Evolutionary conservation across 139 green algal genomes (phyloP), one percentile per base, ranked within the genome.

Genomic region (Bryopsis sp.): DNA sequence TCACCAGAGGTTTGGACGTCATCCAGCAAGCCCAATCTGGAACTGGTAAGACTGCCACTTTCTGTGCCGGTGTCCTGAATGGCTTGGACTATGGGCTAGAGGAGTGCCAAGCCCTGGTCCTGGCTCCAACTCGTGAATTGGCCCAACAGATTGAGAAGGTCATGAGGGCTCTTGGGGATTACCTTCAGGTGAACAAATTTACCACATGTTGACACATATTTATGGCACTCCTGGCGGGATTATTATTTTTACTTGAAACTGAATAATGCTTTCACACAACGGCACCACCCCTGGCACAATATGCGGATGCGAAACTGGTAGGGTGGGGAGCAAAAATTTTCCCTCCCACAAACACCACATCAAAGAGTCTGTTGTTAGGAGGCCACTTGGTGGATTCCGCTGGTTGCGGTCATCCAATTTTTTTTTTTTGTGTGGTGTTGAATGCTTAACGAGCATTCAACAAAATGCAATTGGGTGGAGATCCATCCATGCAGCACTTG

Each of bases 61-160:
- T 99, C 88, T 99, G 95, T 77, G 90, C 93, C 24, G 81, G 94
- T 71, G 94, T 98, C 72, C 81, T 98, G 73, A 92, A 99, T 82
- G 94, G 96, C 82, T 81, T 99, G 68, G 92, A 99, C 85, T 97
- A 95, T 84, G 79, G 84, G 39, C 54, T 91, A 32, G 68, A 84
- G n/a, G 88, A 97, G 75, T 98, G 92, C 86, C 90, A 96, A 80
- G 94, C 83, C 24, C 89, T 99, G 46, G 95, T 99, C 61, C 86
- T 99, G 61, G 95, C 95, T 1, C 95, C 95, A 50, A 99, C 95
- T 11, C 89, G 95, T 69, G 95, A 99, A 88, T 84, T 99, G 79
- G 94, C 95, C 11, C 95, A 99, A 86, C 95, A 99, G 87, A 99
- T 99, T 50, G 94, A 99, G 84, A 99, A 99, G 84, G 95, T 99